Evolutionary conservation across 2,329 filamentous ascomycete genomes (phyloP).

Genomic region (Sphaerostilbella broomeana): DNA sequence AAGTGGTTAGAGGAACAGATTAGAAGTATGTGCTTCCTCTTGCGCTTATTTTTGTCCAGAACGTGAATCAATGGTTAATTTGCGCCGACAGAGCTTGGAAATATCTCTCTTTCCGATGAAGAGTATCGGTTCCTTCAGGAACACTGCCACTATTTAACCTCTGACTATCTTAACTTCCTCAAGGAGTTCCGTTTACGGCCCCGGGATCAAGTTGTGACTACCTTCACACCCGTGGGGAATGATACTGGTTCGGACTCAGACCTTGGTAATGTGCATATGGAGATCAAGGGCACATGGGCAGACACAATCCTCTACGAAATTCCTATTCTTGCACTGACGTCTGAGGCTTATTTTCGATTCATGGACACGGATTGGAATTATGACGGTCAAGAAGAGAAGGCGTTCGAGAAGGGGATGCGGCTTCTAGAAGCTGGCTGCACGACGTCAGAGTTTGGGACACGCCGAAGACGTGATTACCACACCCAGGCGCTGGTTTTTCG

Average conservation of each 20-base stretch:
- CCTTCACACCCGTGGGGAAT: constrained; percentile 51
- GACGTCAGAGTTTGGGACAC: constrained; percentile 90
- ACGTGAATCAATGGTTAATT: constrained; percentile 20
- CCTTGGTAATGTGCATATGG: constrained; percentile 68
- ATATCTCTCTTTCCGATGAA: constrained; percentile 70
- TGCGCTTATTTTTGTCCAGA: background rate
- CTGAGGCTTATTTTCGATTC: constrained; percentile 96
- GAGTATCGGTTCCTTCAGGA: constrained; percentile 73
- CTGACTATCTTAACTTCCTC: constrained; percentile 74
- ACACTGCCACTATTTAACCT: constrained; percentile 73
- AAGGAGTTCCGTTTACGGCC: constrained; percentile 76
- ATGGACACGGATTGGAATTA: constrained; percentile 91
- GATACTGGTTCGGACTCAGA: constrained; percentile 59
- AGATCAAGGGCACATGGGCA: constrained; percentile 77
- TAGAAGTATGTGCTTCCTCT: constrained; percentile 49
- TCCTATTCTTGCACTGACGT: constrained; percentile 82
- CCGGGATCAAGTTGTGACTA: constrained; percentile 67
- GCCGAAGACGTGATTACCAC: constrained; percentile 85
- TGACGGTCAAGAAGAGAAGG: constrained; percentile 76
- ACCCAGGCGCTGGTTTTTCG: constrained; percentile 89
- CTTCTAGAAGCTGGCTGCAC: constrained; percentile 78
- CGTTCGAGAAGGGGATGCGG: constrained; percentile 70
- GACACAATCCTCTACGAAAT: constrained; percentile 98
- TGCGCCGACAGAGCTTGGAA: constrained; percentile 61
- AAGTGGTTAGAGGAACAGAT: constrained; percentile 82